Percentiles rank a stretch among this genome's conserved stretches.
phyloP scores from a whole-genome alignment of 257 asterid genomes.

The Buddleja alternifolia region DNA sequence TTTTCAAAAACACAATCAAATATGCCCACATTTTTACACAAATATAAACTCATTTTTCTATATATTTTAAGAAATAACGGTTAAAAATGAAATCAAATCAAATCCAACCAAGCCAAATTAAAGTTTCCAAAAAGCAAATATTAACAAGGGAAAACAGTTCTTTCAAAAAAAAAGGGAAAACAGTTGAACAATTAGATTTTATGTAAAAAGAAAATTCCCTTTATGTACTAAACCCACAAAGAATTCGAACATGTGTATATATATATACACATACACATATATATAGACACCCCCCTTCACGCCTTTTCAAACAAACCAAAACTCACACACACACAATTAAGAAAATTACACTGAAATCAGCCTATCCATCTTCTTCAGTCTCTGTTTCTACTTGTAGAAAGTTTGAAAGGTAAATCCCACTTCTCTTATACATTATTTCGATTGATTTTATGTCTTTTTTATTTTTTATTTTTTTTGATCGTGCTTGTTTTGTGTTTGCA shows the following conservation, averaged over 20 bases:
- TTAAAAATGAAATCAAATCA: too few relatives aligned
- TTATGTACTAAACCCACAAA: background rate
- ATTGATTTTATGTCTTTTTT: background rate
- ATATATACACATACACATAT: too few relatives aligned
- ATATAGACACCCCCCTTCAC: background rate
- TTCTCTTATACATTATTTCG: background rate
- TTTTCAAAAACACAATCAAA: too few relatives aligned
- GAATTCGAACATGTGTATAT: too few relatives aligned
- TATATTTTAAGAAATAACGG: too few relatives aligned
- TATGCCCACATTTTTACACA: too few relatives aligned
- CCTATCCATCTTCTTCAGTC: background rate
- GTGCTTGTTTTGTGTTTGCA: conserved; percentile 27
- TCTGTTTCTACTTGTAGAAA: background rate
- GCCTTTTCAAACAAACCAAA: conserved; percentile 3
- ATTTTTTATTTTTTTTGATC: background rate
- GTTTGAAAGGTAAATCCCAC: conserved; percentile 18
- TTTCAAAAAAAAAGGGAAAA: too few relatives aligned
- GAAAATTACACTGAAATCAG: background rate
- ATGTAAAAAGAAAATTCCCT: background rate
- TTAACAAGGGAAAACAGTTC: too few relatives aligned
- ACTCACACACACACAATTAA: background rate
- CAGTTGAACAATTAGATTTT: too few relatives aligned
- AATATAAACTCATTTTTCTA: too few relatives aligned
- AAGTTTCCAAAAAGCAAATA: too few relatives aligned
- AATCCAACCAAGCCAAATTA: too few relatives aligned